A percentile compares a stretch with the other conserved stretches of the same genome.
phyloP scores from a whole-genome alignment of 148 eudicot genomes.

The Rhododendron henanense region DNA sequence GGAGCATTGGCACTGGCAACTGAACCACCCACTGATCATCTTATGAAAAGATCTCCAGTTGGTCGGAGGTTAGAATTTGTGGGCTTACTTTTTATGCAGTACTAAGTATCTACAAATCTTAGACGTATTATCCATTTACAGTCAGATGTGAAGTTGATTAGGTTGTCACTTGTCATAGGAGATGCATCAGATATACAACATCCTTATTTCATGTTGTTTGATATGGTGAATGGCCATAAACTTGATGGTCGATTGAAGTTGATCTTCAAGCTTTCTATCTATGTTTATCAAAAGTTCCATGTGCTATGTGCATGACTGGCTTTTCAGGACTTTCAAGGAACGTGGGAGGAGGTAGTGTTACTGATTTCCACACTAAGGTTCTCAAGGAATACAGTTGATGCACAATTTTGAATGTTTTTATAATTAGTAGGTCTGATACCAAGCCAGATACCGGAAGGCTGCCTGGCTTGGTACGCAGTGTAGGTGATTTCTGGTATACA shows the following conservation, averaged over 20 bases:
- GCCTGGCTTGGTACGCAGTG: not conserved
- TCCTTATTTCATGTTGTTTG: not conserved
- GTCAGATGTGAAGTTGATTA: not conserved
- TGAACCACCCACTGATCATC: conserved; percentile 91
- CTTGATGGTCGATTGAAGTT: conserved; percentile 6
- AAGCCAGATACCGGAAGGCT: not conserved
- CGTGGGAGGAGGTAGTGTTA: not conserved
- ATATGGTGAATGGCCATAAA: conserved; percentile 3
- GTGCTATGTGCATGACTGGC: not conserved
- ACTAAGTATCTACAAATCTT: not conserved
- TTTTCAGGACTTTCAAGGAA: not conserved
- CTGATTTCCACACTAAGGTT: not conserved
- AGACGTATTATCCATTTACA: not conserved
- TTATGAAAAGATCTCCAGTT: conserved; percentile 85
- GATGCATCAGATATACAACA: not conserved
- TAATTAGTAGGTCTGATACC: not conserved
- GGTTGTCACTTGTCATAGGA: not conserved
- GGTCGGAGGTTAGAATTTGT: conserved; percentile 68
- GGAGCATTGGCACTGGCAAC: conserved; percentile 97
- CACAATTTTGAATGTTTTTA: not conserved
- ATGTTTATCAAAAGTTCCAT: not conserved
- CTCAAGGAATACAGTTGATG: not conserved
- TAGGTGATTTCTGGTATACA: not conserved
- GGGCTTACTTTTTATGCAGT: not conserved
- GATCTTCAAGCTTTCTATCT: not conserved